phyloP scores from a whole-genome alignment of 176 grass and related monocot genomes.

The Aegilops umbellulata region DNA sequence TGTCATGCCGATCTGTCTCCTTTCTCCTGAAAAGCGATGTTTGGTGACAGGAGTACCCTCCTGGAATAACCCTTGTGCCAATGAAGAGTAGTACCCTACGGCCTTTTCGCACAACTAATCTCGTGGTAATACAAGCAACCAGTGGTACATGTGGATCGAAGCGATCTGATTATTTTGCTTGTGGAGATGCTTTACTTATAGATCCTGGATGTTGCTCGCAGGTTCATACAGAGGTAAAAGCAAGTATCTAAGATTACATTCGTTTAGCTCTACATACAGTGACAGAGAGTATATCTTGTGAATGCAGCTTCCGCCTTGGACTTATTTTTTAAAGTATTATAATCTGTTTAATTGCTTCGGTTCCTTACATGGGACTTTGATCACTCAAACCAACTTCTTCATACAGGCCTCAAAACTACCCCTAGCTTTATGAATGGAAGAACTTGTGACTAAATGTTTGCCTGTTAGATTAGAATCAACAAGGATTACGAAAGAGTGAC shows the following conservation, averaged over 20 bases:
- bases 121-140: constrained; percentile 57
- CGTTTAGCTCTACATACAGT: background rate
- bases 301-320: background rate
- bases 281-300: background rate
- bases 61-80: constrained; percentile 80
- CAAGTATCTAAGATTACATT: constrained; percentile 4
- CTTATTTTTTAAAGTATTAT: constrained; percentile 14
- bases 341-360: background rate
- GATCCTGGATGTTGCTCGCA: constrained; percentile 90
- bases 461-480: constrained; percentile 1
- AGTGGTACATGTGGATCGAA: background rate
- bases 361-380: background rate
- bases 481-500: background rate
- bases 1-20: background rate
- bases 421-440: background rate
- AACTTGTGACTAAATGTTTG: background rate
- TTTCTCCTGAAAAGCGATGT: background rate
- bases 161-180: constrained; percentile 44
- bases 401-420: background rate
- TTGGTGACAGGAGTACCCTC: constrained; percentile 77
- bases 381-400: background rate
- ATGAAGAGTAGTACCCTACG: constrained; percentile 88
- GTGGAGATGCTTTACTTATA: constrained; percentile 66
- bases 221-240: constrained; percentile 60
- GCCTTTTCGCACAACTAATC: constrained; percentile 89